Percentiles rank a stretch among this genome's conserved stretches.
Conservation (phyloP, 768 basidiomycete genomes). For the Mrakia blollopis region DNA sequence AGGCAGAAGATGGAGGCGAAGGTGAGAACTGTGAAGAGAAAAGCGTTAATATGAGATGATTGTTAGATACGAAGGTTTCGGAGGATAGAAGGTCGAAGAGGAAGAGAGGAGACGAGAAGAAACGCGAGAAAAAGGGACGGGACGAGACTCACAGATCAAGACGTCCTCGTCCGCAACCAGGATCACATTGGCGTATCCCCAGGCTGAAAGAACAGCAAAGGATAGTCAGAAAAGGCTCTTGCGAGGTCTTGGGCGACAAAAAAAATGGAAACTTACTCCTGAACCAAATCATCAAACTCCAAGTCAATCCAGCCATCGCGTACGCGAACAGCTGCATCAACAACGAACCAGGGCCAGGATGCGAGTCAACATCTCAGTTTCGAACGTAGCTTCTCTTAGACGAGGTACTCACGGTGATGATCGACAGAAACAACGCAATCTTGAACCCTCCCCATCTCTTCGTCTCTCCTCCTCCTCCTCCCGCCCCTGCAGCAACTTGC, state of each 20-base stretch:
- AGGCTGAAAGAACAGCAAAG: slow-evolving; percentile 52
- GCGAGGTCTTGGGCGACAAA: not conserved
- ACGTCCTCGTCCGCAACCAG: slow-evolving; percentile 53
- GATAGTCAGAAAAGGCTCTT: slow-evolving; percentile 21
- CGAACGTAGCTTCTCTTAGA: not conserved
- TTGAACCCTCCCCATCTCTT: slow-evolving; percentile 59
- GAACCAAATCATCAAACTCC: slow-evolving; percentile 57
- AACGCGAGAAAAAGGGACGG: too few relatives aligned
- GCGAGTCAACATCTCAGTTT: too few relatives aligned
- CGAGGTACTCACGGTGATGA: slow-evolving; percentile 48
- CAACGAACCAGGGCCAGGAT: not conserved
- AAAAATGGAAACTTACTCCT: slow-evolving; percentile 36
- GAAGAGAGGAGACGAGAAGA: not conserved
- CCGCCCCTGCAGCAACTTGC: not conserved
- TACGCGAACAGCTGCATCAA: slow-evolving; percentile 49
- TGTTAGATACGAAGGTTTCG: not conserved
- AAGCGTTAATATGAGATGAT: slow-evolving; percentile 40
- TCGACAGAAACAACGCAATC: slow-evolving; percentile 58
- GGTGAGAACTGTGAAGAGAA: slow-evolving; percentile 55
- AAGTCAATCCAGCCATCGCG: slow-evolving; percentile 53
- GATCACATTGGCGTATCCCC: slow-evolving; percentile 61
- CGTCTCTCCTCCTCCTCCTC: not conserved
- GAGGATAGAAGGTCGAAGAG: not conserved
- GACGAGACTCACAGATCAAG: slow-evolving; percentile 41
- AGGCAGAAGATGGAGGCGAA: slow-evolving; percentile 56